Percentiles rank a stretch among this genome's conserved stretches.
Evolutionary conservation across 805 yeast genomes (phyloP).

Genomic region (Candida mattraensis): DNA sequence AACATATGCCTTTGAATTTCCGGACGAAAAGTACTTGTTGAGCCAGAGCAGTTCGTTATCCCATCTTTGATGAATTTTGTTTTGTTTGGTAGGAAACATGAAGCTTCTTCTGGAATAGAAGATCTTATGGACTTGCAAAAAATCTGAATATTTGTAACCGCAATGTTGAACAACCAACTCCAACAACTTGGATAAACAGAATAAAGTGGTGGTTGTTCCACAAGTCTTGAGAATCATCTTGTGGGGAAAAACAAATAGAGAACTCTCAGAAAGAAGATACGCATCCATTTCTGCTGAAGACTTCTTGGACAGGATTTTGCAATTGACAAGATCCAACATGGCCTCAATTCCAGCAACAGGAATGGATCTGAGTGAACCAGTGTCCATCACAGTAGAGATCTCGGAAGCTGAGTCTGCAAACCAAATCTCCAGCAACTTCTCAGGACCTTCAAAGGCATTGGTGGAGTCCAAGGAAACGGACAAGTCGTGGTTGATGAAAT

Average conservation of each 20-base stretch:
- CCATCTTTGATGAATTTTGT: conserved; percentile 83
- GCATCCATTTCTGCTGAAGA: conserved; percentile 71
- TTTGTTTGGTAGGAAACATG: conserved; percentile 88
- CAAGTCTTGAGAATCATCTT: conserved; percentile 89
- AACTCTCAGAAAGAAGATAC: conserved; percentile 83
- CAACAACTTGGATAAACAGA: conserved; percentile 68
- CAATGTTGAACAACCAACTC: conserved; percentile 45
- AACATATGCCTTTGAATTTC: conserved; percentile 61
- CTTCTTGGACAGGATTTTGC: conserved; percentile 83
- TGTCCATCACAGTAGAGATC: conserved; percentile 11
- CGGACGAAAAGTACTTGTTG: conserved; percentile 60
- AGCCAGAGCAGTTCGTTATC: conserved; percentile 70
- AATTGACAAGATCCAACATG: conserved; percentile 77
- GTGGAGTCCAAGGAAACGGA: conserved; percentile 82
- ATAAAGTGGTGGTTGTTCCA: conserved; percentile 90
- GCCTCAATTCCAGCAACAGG: conserved; percentile 67
- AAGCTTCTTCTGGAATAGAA: conserved; percentile 91
- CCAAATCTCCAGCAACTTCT: conserved; percentile 90
- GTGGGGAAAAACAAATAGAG: conserved; percentile 85
- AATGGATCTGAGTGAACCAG: conserved; percentile 56
- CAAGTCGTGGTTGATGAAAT: conserved; percentile 70
- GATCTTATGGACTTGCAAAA: conserved; percentile 51
- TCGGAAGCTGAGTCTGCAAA: conserved; percentile 51
- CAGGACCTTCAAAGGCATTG: conserved; percentile 96
- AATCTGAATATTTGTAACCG: conserved; percentile 37